Conservation (phyloP, 331 rosid genomes). For the Dryas integrifolia region DNA sequence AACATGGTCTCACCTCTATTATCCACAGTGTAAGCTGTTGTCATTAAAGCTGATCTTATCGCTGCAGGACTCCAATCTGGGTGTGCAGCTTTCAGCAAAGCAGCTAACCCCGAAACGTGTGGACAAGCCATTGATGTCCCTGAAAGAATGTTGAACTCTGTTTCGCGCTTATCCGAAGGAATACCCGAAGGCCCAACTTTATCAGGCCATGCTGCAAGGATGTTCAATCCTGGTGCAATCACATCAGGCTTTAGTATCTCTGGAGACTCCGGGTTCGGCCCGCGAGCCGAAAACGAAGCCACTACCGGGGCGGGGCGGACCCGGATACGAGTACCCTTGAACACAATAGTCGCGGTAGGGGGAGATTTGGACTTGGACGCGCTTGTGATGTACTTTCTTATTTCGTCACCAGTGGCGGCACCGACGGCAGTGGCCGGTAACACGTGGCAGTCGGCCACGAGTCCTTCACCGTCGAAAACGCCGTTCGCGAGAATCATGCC, state of each 20-base stretch:
- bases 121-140: conserved; percentile 99
- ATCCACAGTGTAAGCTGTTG: conserved; percentile 79
- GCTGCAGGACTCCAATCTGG: conserved; percentile 95
- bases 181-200: conserved; percentile 78
- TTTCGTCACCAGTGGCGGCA: conserved; percentile 63
- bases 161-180: conserved; percentile 58
- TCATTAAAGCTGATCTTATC: conserved; percentile 84
- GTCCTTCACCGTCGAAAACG: conserved; percentile 88
- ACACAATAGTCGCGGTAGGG: conserved; percentile 60
- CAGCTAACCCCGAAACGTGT: conserved; percentile 89
- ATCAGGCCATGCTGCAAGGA: conserved; percentile 98
- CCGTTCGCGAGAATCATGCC: conserved; percentile 94
- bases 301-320: conserved; percentile 88
- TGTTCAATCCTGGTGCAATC: conserved; percentile 89
- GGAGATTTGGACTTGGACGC: conserved; percentile 34
- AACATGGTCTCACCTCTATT: conserved; percentile 63
- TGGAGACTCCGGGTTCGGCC: conserved; percentile 87
- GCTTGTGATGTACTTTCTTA: conserved; percentile 52
- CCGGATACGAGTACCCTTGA: conserved; percentile 76
- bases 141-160: conserved; percentile 82
- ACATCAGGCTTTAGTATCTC: conserved; percentile 89
- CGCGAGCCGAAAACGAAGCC: conserved; percentile 94
- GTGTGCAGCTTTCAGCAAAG: conserved; percentile 87
- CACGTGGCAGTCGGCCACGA: conserved; percentile 91
- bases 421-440: conserved; percentile 85